Conservation (phyloP, 2,329 filamentous ascomycete species). For the Myriosclerotinia duriaeana region DNA sequence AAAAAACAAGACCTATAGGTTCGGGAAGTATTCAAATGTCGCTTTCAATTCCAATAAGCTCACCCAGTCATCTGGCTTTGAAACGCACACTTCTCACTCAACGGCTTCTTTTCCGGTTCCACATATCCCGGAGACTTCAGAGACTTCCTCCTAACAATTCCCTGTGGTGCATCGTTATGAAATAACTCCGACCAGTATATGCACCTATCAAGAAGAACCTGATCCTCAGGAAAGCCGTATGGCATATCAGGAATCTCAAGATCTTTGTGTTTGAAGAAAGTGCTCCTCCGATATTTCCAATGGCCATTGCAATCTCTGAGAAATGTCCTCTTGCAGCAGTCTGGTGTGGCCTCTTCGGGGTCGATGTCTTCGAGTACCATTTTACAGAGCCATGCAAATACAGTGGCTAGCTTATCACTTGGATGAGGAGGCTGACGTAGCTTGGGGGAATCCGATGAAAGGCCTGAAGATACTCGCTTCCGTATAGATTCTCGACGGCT, state of each 20-base stretch:
- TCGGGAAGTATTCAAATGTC: background rate
- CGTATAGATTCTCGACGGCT: background rate
- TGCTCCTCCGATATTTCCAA: background rate
- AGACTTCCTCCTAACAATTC: slow-evolving; percentile 1
- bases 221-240: background rate
- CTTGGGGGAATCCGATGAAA: background rate
- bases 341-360: background rate
- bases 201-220: background rate
- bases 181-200: background rate
- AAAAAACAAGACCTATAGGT: too few relatives aligned
- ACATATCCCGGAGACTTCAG: background rate
- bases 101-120: background rate
- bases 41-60: background rate
- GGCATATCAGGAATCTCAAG: background rate
- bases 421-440: background rate
- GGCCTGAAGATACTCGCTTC: background rate
- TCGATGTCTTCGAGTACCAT: background rate
- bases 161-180: background rate
- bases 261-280: too few relatives aligned
- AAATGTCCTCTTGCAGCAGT: background rate
- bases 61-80: background rate
- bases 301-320: background rate
- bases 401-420: background rate
- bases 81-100: background rate
- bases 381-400: background rate